These are phyloP conservation scores for Kwoniella shivajii DNA, from an alignment of 1,284 basidiomycete species.

Conservation along the genomic window DNA sequence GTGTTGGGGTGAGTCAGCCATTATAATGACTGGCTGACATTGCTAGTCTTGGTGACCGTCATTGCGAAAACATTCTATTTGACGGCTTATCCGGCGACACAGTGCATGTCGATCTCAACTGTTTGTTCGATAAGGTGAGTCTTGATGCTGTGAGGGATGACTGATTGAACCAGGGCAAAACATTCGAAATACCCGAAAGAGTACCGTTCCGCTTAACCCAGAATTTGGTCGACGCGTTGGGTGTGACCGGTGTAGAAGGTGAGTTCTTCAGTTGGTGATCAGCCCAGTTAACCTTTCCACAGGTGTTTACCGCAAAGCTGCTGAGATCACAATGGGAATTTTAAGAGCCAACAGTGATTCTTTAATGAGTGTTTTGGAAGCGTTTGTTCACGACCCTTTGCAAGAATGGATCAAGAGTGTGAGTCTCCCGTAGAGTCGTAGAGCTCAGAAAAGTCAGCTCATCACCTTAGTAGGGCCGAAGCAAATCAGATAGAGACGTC, in stretches of 20 bases:
- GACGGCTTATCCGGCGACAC: constrained; percentile 87
- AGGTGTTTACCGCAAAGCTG: constrained; percentile 90
- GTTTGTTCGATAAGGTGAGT: constrained; percentile 88
- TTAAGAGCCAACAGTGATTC: constrained; percentile 90
- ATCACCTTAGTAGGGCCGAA: constrained; percentile 22
- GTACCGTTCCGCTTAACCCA: constrained; percentile 96
- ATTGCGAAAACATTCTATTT: constrained; percentile 95
- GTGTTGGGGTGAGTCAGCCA: constrained; percentile 75
- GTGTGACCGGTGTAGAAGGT: constrained; percentile 93
- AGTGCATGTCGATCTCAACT: constrained; percentile 98
- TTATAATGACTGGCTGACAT: neutral
- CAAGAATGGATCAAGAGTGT: constrained; percentile 87
- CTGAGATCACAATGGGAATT: constrained; percentile 86
- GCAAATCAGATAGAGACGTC: constrained; percentile 51
- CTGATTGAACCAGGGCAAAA: constrained; percentile 65
- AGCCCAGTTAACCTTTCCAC: neutral
- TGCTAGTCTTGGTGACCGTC: constrained; percentile 90
- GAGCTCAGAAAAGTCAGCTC: constrained; percentile 19
- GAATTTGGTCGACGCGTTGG: constrained; percentile 90
- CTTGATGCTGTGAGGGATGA: neutral
- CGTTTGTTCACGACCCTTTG: constrained; percentile 96
- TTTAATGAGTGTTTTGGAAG: constrained; percentile 93
- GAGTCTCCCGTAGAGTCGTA: constrained; percentile 21
- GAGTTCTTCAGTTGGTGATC: constrained; percentile 16
- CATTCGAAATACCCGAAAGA: constrained; percentile 84